Percentiles rank a stretch among this genome's conserved stretches.
Evolutionary conservation across 495 filamentous ascomycete genomes (phyloP).

Genomic region (Neurospora sp.): DNA sequence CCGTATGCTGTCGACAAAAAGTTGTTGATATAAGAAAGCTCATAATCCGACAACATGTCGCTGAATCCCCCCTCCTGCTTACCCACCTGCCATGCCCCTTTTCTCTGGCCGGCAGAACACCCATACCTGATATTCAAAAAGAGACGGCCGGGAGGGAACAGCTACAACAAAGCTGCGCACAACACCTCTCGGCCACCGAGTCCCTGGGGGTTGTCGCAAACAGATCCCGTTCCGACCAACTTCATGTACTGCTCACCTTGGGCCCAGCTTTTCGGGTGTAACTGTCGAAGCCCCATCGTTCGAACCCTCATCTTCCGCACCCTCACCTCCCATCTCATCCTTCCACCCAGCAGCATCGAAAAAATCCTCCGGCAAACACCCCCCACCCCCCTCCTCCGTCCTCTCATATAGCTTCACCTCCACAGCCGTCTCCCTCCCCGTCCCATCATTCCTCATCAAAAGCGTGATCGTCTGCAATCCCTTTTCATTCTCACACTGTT

Average conservation of each 20-base stretch:
- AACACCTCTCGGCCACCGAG: neutral
- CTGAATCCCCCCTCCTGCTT: neutral
- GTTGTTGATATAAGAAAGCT: neutral
- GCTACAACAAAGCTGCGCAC: neutral
- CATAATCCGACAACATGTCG: neutral
- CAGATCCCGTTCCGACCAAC: neutral
- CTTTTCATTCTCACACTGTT: neutral
- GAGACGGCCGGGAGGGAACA: neutral
- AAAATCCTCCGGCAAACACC: neutral
- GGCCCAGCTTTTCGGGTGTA: neutral
- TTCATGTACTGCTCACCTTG: neutral
- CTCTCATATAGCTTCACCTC: conserved; percentile 4
- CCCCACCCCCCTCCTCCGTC: neutral
- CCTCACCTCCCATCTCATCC: neutral
- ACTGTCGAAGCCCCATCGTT: neutral
- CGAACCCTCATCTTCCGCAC: neutral
- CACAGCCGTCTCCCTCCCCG: neutral
- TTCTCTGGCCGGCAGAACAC: neutral
- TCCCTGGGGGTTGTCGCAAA: neutral
- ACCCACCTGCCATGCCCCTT: neutral
- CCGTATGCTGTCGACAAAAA: no score
- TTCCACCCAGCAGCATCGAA: neutral
- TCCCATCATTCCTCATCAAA: conserved; percentile 5
- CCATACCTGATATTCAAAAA: neutral
- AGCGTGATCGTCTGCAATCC: neutral